phyloP scores from a whole-genome alignment of 148 eudicot genomes.

The Bassia scoparia region DNA sequence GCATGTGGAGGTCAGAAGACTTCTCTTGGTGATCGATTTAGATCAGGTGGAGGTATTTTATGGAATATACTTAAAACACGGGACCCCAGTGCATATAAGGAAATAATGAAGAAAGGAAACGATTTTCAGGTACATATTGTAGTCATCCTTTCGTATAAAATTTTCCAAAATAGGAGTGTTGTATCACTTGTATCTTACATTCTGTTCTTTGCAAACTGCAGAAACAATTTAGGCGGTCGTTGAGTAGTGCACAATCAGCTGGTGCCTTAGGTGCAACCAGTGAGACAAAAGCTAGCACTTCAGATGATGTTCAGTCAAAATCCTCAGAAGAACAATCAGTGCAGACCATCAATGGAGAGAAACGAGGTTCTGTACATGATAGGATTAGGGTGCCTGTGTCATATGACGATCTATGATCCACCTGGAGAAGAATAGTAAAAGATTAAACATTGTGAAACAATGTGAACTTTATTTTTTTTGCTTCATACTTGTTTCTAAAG shows the following conservation, averaged over 20 bases:
- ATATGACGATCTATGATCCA: slow-evolving; percentile 72
- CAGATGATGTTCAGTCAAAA: slow-evolving; percentile 30
- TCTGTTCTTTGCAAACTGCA: slow-evolving; percentile 24
- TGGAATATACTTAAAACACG: slow-evolving; percentile 76
- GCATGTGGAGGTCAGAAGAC: slow-evolving; percentile 94
- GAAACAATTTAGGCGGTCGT: slow-evolving; percentile 59
- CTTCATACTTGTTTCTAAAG: too few species aligned
- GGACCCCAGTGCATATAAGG: slow-evolving; percentile 76
- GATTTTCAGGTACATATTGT: slow-evolving; percentile 70
- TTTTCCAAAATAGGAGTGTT: background rate
- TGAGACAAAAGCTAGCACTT: slow-evolving; percentile 13
- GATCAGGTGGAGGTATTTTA: slow-evolving; percentile 73
- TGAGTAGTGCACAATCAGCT: slow-evolving; percentile 14
- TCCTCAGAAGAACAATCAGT: slow-evolving; percentile 25
- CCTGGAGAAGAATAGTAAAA: slow-evolving; percentile 29
- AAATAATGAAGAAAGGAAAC: slow-evolving; percentile 82
- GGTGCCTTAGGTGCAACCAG: slow-evolving; percentile 6
- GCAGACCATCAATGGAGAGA: slow-evolving; percentile 24
- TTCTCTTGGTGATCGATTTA: slow-evolving; percentile 55
- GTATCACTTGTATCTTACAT: slow-evolving; percentile 5
- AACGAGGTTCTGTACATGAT: slow-evolving; percentile 45
- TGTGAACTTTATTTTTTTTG: too few species aligned
- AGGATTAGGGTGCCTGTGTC: slow-evolving; percentile 64
- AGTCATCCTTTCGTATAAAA: background rate
- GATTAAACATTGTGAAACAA: background rate